Conservation (phyloP, 2,329 filamentous ascomycete species). For the Blastomyces gilchristii region DNA sequence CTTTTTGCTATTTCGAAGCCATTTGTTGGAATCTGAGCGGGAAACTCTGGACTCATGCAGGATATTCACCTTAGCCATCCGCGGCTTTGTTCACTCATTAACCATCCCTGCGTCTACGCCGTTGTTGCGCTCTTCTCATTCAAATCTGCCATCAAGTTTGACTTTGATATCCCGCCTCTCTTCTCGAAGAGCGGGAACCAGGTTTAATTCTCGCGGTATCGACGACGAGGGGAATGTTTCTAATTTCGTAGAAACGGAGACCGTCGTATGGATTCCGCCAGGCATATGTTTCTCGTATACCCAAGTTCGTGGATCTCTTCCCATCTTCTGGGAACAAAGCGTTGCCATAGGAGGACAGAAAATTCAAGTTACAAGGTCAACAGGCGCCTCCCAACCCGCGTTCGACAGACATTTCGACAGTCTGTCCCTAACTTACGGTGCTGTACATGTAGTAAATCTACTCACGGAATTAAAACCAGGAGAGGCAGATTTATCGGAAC, state of each 20-base stretch:
- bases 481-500: conserved; percentile 70
- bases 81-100: conserved; percentile 82
- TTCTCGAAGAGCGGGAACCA: conserved; percentile 79
- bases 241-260: conserved; percentile 98
- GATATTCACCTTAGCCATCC: conserved; percentile 85
- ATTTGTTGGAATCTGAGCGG: conserved; percentile 64
- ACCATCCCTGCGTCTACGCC: conserved; percentile 68
- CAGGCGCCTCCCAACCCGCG: conserved; percentile 82
- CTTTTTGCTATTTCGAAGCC: conserved; percentile 76
- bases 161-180: conserved; percentile 88
- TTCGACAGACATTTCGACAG: conserved; percentile 91
- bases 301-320: conserved; percentile 85
- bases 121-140: conserved; percentile 54
- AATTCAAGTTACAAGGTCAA: conserved; percentile 77
- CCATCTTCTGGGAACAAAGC: conserved; percentile 93
- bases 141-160: conserved; percentile 69
- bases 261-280: conserved; percentile 73
- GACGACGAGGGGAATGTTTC: conserved; percentile 96
- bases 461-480: conserved; percentile 82
- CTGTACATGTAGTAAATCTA: conserved; percentile 85
- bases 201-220: conserved; percentile 94
- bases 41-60: conserved; percentile 72
- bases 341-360: conserved; percentile 87
- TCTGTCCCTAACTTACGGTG: conserved; percentile 78
- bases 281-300: conserved; percentile 81